Base-by-base conservation (phyloP, 2,329 filamentous ascomycete genomes). In the Orbilia oligospora region DNA sequence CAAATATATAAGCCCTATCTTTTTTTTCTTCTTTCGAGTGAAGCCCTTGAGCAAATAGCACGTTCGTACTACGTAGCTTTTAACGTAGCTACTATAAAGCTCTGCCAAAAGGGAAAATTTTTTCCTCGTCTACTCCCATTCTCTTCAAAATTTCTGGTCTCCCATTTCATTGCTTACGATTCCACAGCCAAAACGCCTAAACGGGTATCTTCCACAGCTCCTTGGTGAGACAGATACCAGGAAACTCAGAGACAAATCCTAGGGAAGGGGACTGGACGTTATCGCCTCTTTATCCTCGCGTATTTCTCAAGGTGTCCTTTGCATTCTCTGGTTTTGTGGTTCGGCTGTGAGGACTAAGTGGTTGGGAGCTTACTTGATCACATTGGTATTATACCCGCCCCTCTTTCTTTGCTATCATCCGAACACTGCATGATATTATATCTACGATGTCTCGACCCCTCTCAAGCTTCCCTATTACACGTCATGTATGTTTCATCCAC, bases 341-440 rank as follows among this genome's bases (percentile, higher is more conserved):
- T 71, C 51, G 61, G 58, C 49, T 49, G 53, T 70, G 73, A 71
- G 61, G 44, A 20, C n/a, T n/a, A 41, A 67, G 56, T 24, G 55
- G 41, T 63, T 24, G 53, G 65, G 67, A 44, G 48, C 58, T 71
- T 49, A 71, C 67, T 71, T 46, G 73, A 61, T 65, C 64, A 69
- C 61, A 69, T 78, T 69, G 75, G 75, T 78, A 78, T 64, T 72
- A 78, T 78, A 78, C 68, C 73, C 73, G 63, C 73, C 67, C 58
- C 73, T 71, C 53, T 58, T 72, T 61, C 75, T 71, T 77, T 71
- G 68, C 61, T 72, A 64, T 69, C 75, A 56, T 78, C 75, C 75
- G 75, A 72, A 72, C 75, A 71, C 70, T 72, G 68, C 75, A 78
- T 72, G 68, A 65, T 48, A 64, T 72, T 53, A 69, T 69, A 53